Conservation (phyloP, 805 yeast genomes). For the Nakazawaea sp. region DNA sequence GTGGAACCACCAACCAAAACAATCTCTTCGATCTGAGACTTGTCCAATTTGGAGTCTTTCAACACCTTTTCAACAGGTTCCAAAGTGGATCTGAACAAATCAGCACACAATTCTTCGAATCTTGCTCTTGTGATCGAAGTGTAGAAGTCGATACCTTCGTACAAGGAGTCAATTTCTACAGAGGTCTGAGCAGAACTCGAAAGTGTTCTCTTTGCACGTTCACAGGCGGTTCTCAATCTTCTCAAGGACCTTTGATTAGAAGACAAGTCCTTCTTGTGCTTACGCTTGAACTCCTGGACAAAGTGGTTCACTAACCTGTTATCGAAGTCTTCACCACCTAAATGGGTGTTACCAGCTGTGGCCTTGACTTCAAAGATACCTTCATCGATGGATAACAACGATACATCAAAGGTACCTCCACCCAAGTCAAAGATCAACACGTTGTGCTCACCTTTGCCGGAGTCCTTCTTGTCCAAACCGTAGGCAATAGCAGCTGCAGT, state of each 20-base stretch:
- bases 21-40: constrained; percentile 76
- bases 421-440: constrained; percentile 69
- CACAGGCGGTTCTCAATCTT: constrained; percentile 98
- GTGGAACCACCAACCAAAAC: constrained; percentile 97
- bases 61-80: constrained; percentile 95
- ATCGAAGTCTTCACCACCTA: constrained; percentile 86
- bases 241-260: constrained; percentile 95
- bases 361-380: constrained; percentile 80
- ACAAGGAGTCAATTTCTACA: constrained; percentile 89
- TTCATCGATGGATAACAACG: constrained; percentile 69
- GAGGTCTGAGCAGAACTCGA: constrained; percentile 95
- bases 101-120: constrained; percentile 94
- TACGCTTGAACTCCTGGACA: constrained; percentile 94
- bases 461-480: constrained; percentile 52
- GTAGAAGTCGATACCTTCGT: constrained; percentile 94
- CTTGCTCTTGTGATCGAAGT: constrained; percentile 95
- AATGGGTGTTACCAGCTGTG: constrained; percentile 78
- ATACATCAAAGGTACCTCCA: constrained; percentile 82
- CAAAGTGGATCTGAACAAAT: constrained; percentile 86
- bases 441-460: constrained; percentile 36
- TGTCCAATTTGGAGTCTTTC: constrained; percentile 76
- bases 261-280: constrained; percentile 92
- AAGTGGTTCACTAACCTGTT: constrained; percentile 80
- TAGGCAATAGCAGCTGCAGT: constrained; percentile 84
- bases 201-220: constrained; percentile 98